Conservation (phyloP, 108 stramenopile species). For the Nannochloropsis gaditana region DNA sequence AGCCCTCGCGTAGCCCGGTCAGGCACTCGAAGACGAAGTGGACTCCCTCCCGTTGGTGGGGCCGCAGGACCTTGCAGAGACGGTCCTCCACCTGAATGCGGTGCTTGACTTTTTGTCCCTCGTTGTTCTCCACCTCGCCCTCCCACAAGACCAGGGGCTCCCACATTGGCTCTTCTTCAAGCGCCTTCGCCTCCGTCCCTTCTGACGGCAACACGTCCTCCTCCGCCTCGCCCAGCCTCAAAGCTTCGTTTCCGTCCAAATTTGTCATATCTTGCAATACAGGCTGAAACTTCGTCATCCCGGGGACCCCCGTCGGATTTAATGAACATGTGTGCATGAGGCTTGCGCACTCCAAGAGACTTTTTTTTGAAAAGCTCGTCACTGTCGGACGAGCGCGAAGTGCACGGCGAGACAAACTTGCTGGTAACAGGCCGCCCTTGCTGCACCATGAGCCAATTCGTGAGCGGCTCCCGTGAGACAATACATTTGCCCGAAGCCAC, state of each 20-base stretch:
- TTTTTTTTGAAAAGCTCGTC: conserved; percentile 9
- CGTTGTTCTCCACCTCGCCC: conserved; percentile 25
- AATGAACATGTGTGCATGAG: not conserved
- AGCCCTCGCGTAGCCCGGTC: conserved; percentile 65
- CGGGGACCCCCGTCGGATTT: not conserved
- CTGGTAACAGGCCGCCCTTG: not conserved
- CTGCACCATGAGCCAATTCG: conserved; percentile 3
- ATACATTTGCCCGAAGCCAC: not conserved
- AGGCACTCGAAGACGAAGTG: conserved; percentile 94
- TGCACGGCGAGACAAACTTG: conserved; percentile 17
- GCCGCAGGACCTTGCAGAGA: conserved; percentile 88
- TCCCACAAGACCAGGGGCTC: conserved; percentile 53
- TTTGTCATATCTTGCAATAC: not conserved
- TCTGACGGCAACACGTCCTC: conserved; percentile 24
- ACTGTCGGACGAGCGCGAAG: not conserved
- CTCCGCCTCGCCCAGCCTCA: conserved; percentile 31
- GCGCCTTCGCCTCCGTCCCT: conserved; percentile 21
- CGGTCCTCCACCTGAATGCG: conserved; percentile 75
- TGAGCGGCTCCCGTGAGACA: not conserved
- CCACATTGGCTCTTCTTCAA: conserved; percentile 5
- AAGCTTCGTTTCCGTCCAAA: conserved; percentile 28
- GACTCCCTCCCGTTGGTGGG: conserved; percentile 96
- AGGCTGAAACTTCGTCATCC: not conserved
- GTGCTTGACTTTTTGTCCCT: conserved; percentile 22
- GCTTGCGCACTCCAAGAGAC: not conserved